Base-by-base conservation (phyloP, 495 filamentous ascomycete species). In the Aspergillus olivimuriae region DNA sequence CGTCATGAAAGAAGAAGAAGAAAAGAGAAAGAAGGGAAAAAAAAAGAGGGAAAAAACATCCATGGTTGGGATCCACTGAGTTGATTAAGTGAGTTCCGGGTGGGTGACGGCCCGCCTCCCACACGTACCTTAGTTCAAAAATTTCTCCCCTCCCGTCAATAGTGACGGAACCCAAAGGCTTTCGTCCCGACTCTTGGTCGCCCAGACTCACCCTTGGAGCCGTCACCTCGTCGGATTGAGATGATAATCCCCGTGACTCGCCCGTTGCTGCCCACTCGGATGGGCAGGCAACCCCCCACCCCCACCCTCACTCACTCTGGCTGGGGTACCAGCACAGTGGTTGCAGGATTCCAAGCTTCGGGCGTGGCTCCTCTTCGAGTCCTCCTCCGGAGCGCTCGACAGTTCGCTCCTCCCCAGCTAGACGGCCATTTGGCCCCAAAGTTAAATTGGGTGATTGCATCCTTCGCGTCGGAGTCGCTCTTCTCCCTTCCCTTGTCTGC, bases 31-130 rank as follows among this genome's bases (percentile, higher is more conserved):
- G 35, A 7, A 33, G 26, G 11, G 16, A 41, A 41, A 47, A 19
- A 36, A 35, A 26, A 10, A 16, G 20, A 44, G 20, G 26, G 24
- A 11, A 28, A n/a, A n/a, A n/a, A n/a, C n/a, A 28, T 28, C 6
- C 24, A 28, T 28, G 24, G 11, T 20, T 40, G 37, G 32, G 44
- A 30, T 17, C 39, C 10, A 41, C 14, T 8, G n/a, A 30, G 10
- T 31, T 18, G 38, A 24, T 39, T 37, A 48, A 51, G 44, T 50
- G 47, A 57, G 47, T 53, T 53, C 45, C 54, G 50, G 54, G 54
- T 50, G 54, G 54, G 54, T 53, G 32, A 47, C 54, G 54, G 54
- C 41, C 54, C 50, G 50, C 36, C 46, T 45, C 47, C 46, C 51
- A 50, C 46, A 49, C 43, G 41, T 44, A 44, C 24, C 39, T 44